Evolutionary conservation across 306 rosid genomes (phyloP).

Genomic region (Begonia loranthoides): DNA sequence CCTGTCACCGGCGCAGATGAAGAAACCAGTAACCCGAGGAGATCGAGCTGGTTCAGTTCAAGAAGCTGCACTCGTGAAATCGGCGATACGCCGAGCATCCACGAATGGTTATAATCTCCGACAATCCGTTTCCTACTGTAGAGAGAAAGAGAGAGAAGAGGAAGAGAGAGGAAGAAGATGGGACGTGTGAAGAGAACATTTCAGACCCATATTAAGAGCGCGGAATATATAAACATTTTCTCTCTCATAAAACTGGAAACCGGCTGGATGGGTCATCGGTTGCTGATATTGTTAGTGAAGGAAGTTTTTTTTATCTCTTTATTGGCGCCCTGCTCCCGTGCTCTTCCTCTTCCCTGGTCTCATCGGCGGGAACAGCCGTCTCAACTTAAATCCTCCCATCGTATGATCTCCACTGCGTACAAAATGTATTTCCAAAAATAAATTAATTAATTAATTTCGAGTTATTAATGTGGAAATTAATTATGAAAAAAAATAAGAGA

Average conservation of each 20-base stretch:
- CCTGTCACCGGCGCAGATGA: constrained; percentile 23
- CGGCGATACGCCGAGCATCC: constrained; percentile 1
- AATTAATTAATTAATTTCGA: too few species aligned
- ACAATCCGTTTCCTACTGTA: constrained; percentile 16
- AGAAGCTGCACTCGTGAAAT: not conserved
- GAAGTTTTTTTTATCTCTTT: constrained; percentile 14
- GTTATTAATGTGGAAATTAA: too few species aligned
- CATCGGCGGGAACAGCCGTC: constrained; percentile 33
- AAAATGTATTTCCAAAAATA: too few species aligned
- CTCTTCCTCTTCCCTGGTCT: constrained; percentile 14
- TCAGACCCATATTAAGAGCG: constrained; percentile 33
- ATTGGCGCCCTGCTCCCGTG: not conserved
- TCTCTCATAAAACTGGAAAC: constrained; percentile 26
- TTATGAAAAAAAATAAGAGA: too few species aligned
- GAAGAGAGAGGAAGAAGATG: constrained; percentile 13
- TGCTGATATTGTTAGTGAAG: constrained; percentile 12
- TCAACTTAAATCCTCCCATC: constrained; percentile 2
- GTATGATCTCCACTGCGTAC: not conserved
- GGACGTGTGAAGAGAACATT: constrained; percentile 38
- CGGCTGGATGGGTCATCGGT: constrained; percentile 49
- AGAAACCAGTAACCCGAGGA: not conserved
- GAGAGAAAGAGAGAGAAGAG: constrained; percentile 12
- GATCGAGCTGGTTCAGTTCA: constrained; percentile 1
- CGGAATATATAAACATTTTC: constrained; percentile 50
- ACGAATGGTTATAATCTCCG: constrained; percentile 23